Evolutionary conservation across 73 alveolate genomes (phyloP).

Genomic region (Paramecium sexaurelia): DNA sequence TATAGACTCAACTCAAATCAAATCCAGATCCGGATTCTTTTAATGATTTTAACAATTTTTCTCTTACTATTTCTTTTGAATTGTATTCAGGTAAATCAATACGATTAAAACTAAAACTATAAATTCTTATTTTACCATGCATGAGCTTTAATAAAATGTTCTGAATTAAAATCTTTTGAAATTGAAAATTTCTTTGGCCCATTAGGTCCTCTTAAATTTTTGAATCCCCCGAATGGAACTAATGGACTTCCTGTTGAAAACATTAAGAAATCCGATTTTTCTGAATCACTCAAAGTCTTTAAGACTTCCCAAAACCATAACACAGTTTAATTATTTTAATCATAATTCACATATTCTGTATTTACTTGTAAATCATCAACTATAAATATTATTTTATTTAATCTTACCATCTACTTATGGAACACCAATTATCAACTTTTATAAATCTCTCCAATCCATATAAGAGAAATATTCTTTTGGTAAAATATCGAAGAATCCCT

Average conservation of each 20-base stretch:
- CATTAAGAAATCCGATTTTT: slow-evolving; percentile 50
- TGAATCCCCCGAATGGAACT: slow-evolving; percentile 54
- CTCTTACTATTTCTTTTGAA: slow-evolving; percentile 50
- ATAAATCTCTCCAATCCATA: slow-evolving; percentile 48
- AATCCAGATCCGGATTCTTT: slow-evolving; percentile 50
- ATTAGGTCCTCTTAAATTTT: slow-evolving; percentile 48
- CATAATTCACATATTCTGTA: slow-evolving; percentile 54
- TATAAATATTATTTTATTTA: neutral
- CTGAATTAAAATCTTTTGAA: neutral
- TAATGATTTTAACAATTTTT: slow-evolving; percentile 26
- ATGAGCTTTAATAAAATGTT: slow-evolving; percentile 45
- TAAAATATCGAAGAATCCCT: slow-evolving; percentile 42
- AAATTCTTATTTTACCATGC: neutral
- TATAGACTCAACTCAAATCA: slow-evolving; percentile 44
- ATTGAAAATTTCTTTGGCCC: slow-evolving; percentile 44
- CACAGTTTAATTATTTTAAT: slow-evolving; percentile 1
- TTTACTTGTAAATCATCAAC: slow-evolving; percentile 9
- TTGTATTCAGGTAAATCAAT: slow-evolving; percentile 47
- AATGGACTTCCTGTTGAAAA: slow-evolving; percentile 47
- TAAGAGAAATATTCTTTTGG: slow-evolving; percentile 38
- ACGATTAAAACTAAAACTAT: slow-evolving; percentile 2
- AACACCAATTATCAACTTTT: slow-evolving; percentile 41
- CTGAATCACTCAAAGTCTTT: slow-evolving; percentile 47
- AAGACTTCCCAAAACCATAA: slow-evolving; percentile 56
- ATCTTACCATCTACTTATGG: slow-evolving; percentile 40